phyloP scores from a whole-genome alignment of 805 yeast species.

The Wickerhamiella sergipiensis region DNA sequence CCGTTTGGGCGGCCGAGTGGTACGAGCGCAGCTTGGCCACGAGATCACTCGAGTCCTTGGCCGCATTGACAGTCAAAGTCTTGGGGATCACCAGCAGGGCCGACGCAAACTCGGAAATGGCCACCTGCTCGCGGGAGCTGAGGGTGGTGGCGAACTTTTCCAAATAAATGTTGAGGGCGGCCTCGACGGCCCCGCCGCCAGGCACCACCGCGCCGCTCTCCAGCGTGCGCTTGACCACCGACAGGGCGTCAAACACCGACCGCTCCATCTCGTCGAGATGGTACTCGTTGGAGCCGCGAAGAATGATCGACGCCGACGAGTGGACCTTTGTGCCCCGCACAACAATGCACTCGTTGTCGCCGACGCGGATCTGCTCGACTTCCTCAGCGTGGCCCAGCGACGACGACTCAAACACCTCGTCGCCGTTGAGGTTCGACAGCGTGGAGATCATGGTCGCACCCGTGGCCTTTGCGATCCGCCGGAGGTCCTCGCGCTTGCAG shows the following conservation, averaged over 20 bases:
- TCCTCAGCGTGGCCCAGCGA: constrained; percentile 82
- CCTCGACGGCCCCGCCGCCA: constrained; percentile 99
- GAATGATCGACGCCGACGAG: constrained; percentile 77
- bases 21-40: constrained; percentile 92
- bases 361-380: constrained; percentile 77
- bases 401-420: constrained; percentile 75
- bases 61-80: constrained; percentile 93
- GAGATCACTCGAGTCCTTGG: constrained; percentile 89
- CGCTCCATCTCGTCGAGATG: constrained; percentile 98
- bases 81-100: constrained; percentile 87
- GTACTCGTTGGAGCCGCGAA: constrained; percentile 90
- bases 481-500: constrained; percentile 89
- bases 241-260: constrained; percentile 84
- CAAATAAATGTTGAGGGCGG: constrained; percentile 84
- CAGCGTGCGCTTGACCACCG: constrained; percentile 89
- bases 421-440: constrained; percentile 91
- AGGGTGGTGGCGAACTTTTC: constrained; percentile 97
- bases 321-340: constrained; percentile 83
- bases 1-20: constrained; percentile 88
- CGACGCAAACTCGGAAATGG: constrained; percentile 92
- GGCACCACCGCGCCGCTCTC: constrained; percentile 93
- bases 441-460: constrained; percentile 85
- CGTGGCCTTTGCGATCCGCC: constrained; percentile 94
- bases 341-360: constrained; percentile 94
- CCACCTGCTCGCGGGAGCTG: constrained; percentile 93